Conservation (phyloP, 192 early-diverging fungal genomes). For the Bifiguratus adelaidae region DNA sequence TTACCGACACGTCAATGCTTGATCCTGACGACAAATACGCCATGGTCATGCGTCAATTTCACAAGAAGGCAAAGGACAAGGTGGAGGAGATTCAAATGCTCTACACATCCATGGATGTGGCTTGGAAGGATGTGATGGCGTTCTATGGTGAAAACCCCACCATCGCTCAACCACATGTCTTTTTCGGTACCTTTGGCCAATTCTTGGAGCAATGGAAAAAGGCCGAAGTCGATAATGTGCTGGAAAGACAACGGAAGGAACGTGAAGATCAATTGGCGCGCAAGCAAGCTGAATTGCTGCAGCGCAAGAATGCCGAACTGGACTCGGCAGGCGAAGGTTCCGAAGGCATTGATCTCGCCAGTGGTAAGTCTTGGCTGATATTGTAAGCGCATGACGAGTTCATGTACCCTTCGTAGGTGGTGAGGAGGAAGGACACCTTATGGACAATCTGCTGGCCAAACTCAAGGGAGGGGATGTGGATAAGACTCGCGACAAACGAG, state of each 20-base stretch:
- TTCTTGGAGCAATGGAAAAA: conserved; percentile 55
- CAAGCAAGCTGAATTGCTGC: not conserved
- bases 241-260: conserved; percentile 20
- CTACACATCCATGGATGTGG: conserved; percentile 51
- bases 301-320: not conserved
- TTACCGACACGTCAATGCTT: conserved; percentile 17
- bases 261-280: conserved; percentile 13
- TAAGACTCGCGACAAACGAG: too few relatives aligned
- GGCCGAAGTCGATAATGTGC: not conserved
- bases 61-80: conserved; percentile 39
- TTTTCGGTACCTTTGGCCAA: conserved; percentile 67
- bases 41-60: conserved; percentile 50
- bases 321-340: not conserved
- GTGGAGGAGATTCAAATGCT: conserved; percentile 42
- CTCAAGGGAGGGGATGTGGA: conserved; percentile 50
- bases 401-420: too few relatives aligned
- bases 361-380: too few relatives aligned
- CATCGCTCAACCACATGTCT: conserved; percentile 61
- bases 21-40: conserved; percentile 53
- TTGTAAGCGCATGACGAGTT: too few relatives aligned
- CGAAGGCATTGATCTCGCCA: conserved; percentile 12
- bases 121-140: conserved; percentile 52
- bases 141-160: conserved; percentile 63
- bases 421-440: conserved; percentile 52
- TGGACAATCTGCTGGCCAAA: conserved; percentile 63